These are phyloP conservation scores for Scalesia atractyloides DNA, from an alignment of 129 eudicot genomes.

Conservation along the genomic window DNA sequence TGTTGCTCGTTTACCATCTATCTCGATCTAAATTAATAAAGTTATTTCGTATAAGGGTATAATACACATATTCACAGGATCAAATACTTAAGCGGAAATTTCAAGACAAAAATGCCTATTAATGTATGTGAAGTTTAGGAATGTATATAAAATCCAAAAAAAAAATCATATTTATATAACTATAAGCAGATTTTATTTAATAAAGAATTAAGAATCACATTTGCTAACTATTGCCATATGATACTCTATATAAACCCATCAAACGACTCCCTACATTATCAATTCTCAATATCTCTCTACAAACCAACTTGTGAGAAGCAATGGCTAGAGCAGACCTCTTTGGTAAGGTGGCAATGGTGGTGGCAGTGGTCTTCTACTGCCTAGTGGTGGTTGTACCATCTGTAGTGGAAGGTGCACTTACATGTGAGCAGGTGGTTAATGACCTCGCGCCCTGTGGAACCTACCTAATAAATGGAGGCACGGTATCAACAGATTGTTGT, in stretches of 20 bases:
- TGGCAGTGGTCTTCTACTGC: slow-evolving; percentile 10
- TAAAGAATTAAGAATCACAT: neutral
- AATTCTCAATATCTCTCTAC: neutral
- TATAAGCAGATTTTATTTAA: neutral
- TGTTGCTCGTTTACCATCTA: too few relatives aligned
- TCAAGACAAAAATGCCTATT: too few relatives aligned
- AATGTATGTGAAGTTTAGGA: too few relatives aligned
- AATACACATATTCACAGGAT: too few relatives aligned
- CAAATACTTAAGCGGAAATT: too few relatives aligned
- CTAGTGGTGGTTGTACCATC: slow-evolving; percentile 17
- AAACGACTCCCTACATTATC: neutral
- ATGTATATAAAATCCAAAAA: too few relatives aligned
- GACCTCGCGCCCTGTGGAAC: slow-evolving; percentile 24
- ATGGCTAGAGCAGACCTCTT: slow-evolving; percentile 19
- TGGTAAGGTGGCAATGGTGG: slow-evolving; percentile 3
- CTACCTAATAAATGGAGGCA: slow-evolving; percentile 28
- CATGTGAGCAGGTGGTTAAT: slow-evolving; percentile 23
- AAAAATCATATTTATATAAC: neutral
- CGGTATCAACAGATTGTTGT: slow-evolving; percentile 34
- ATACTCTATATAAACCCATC: slow-evolving; percentile 13
- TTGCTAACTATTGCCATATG: neutral
- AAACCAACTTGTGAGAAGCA: neutral
- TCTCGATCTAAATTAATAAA: too few relatives aligned
- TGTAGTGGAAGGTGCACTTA: slow-evolving; percentile 4
- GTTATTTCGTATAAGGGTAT: too few relatives aligned